Base-by-base conservation (phyloP, 768 basidiomycete genomes). In the Termitomyces sp. region DNA sequence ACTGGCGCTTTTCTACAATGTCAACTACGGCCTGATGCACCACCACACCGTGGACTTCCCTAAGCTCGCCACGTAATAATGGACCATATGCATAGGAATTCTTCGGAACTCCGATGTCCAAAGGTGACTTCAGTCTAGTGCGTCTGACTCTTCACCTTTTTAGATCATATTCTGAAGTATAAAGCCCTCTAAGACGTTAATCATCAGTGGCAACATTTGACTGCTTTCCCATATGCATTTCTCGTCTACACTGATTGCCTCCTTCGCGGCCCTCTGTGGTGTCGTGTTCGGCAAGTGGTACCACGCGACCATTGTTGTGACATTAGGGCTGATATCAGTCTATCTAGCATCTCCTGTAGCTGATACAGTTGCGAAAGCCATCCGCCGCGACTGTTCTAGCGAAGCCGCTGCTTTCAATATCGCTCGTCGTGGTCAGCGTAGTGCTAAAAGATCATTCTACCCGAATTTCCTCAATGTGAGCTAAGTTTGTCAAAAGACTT, bases 381-480 rank as follows among this genome's bases (percentile, higher is more conserved):
- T 48, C 22, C 53, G 54, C 6, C 48, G 61, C 12, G 63, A 59
- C 39, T 66, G 64, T 45, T 63, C 59, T 22, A 46, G 59, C 20
- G 59, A 63, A 55, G 58, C 60, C 18, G 31, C 57, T 45, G 46
- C 57, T 11, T 65, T 63, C 45, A 65, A 63, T 53, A 20, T 65
- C n/a, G 61, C 61, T 30, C 41, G 65, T 46, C 58, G 65, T 12
- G 51, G 57, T 16, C 52, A 57, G 24, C 61, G 60, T 52, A 50
- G 51, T 30, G 30, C 39, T 20, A 63, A 58, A 52, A 50, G 61
- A 45, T 65, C 65, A 11, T 53, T 49, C 9, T 66, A 60, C 53
- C 53, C 59, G 11, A 46, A 5, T 18, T 45, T 66, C 11, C 57
- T 49, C 30, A 66, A 66, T 52, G 65, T 65, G 34, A 24, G 59